Evolutionary conservation across 208 protist species (phyloP).

Genomic region (Acanthamoeba sp.): DNA sequence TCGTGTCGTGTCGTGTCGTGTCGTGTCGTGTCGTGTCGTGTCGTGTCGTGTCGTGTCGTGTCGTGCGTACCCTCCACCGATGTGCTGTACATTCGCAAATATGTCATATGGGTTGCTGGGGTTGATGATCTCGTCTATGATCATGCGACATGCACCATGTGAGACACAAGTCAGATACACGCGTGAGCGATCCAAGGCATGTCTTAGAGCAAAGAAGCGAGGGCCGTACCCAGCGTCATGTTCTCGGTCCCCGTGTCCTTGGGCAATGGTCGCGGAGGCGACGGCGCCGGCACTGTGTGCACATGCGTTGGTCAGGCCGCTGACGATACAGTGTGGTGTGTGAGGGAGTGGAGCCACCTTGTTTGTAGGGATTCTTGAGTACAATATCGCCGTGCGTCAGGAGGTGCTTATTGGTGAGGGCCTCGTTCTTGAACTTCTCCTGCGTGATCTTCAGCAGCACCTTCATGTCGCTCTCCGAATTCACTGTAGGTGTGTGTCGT

Average conservation of each 20-base stretch:
- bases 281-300: conserved; percentile 24
- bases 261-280: conserved; percentile 46
- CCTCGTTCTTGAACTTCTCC: conserved; percentile 56
- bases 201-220: background rate
- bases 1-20: too few relatives aligned
- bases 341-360: background rate
- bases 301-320: background rate
- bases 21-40: too few relatives aligned
- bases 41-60: too few relatives aligned
- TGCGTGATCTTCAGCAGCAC: conserved; percentile 59
- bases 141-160: too few relatives aligned
- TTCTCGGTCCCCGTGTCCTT: conserved; percentile 61
- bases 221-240: conserved; percentile 28
- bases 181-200: background rate
- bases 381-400: conserved; percentile 45
- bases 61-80: too few relatives aligned
- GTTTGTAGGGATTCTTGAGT: conserved; percentile 65
- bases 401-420: conserved; percentile 21
- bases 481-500: background rate
- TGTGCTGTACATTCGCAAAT: too few relatives aligned
- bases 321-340: background rate
- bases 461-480: conserved; percentile 67
- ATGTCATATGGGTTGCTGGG: too few relatives aligned
- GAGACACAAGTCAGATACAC: too few relatives aligned
- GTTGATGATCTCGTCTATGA: too few relatives aligned